phyloP scores from a whole-genome alignment of 495 filamentous ascomycete species.

The Daldinia vernicosa region DNA sequence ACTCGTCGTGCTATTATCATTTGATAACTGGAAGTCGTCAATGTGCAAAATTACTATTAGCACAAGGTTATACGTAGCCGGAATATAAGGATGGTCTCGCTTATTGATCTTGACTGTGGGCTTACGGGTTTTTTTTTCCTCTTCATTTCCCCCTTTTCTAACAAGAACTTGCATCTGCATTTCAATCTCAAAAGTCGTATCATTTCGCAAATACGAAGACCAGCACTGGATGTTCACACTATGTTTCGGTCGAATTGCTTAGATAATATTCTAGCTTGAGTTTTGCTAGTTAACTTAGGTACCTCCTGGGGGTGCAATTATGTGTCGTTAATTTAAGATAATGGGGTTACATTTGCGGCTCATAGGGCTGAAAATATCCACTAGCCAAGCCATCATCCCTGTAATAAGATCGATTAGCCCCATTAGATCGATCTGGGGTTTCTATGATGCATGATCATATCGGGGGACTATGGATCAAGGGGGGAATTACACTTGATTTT shows the following conservation, averaged over 20 bases:
- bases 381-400: conserved; percentile 13
- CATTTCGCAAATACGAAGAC: no score
- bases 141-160: no score
- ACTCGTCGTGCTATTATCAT: background rate
- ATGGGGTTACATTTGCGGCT: conserved; percentile 31
- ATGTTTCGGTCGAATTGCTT: no score
- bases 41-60: background rate
- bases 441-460: conserved; percentile 34
- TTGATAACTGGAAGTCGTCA: background rate
- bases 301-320: no score
- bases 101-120: background rate
- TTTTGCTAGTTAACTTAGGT: no score
- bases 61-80: background rate
- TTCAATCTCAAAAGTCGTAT: no score
- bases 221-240: no score
- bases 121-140: background rate
- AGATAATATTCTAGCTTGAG: no score
- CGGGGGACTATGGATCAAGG: background rate
- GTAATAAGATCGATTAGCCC: conserved; percentile 21
- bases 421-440: conserved; percentile 18
- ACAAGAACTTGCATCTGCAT: no score
- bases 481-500: background rate
- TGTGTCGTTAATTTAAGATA: conserved; percentile 34
- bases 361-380: conserved; percentile 30
- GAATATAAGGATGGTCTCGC: background rate